Percentiles rank a stretch among this genome's conserved stretches.
These are phyloP conservation scores for Fraxinus latifolia DNA, from an alignment of 305 asterid species.

Conservation along the genomic window DNA sequence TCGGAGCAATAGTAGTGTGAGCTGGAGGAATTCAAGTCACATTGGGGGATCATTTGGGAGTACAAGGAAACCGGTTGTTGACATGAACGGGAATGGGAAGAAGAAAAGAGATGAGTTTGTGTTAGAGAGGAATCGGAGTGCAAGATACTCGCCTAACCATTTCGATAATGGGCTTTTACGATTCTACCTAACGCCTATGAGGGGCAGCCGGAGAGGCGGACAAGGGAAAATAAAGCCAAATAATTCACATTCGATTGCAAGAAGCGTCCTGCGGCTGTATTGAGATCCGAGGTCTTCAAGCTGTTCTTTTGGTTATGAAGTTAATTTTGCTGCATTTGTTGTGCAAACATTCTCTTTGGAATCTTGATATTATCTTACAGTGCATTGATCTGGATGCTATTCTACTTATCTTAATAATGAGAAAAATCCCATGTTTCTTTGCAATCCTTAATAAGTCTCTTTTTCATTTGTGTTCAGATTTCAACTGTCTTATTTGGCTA, in stretches of 20 bases:
- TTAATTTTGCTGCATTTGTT: slow-evolving; percentile 34
- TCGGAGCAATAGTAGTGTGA: slow-evolving; percentile 79
- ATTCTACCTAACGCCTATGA: slow-evolving; percentile 78
- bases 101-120: slow-evolving; percentile 61
- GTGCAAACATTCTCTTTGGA: slow-evolving; percentile 33
- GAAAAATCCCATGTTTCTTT: slow-evolving; percentile 20
- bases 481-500: background rate
- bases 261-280: slow-evolving; percentile 72
- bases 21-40: slow-evolving; percentile 64
- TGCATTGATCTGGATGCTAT: slow-evolving; percentile 34
- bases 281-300: slow-evolving; percentile 45
- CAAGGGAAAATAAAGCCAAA: slow-evolving; percentile 53
- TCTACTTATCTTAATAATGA: slow-evolving; percentile 40
- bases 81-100: slow-evolving; percentile 51
- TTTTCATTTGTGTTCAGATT: background rate
- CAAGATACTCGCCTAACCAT: slow-evolving; percentile 66
- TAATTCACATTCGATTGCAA: slow-evolving; percentile 63
- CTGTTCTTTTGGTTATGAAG: slow-evolving; percentile 32
- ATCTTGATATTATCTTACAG: slow-evolving; percentile 29
- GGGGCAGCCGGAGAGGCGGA: slow-evolving; percentile 65
- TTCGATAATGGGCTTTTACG: slow-evolving; percentile 78
- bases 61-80: slow-evolving; percentile 49
- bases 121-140: slow-evolving; percentile 82
- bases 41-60: slow-evolving; percentile 56
- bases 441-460: background rate